Evolutionary conservation across 108 stramenopile species (phyloP).

Genomic region (Nitzschia inconspicua): DNA sequence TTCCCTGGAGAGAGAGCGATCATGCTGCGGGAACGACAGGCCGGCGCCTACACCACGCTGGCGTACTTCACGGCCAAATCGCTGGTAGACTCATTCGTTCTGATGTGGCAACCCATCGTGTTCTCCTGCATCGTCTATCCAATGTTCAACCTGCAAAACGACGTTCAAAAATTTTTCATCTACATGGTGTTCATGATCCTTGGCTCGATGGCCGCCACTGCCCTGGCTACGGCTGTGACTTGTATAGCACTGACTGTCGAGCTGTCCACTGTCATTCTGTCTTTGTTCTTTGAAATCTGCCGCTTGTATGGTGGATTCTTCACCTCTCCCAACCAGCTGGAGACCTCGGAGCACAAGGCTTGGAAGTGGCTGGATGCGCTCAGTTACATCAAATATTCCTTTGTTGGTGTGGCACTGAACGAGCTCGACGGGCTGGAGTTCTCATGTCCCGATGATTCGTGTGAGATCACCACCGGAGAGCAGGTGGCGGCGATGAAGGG

Average conservation of each 20-base stretch:
- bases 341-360: background rate
- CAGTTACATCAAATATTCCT: constrained; percentile 17
- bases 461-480: constrained; percentile 7
- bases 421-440: constrained; percentile 8
- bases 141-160: constrained; percentile 3
- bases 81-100: constrained; percentile 7
- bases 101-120: constrained; percentile 9
- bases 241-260: constrained; percentile 8
- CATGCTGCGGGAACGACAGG: constrained; percentile 8
- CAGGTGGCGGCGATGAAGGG: constrained; percentile 7
- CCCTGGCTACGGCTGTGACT: constrained; percentile 9
- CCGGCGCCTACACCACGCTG: constrained; percentile 9
- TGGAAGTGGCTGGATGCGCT: constrained; percentile 15
- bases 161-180: constrained; percentile 3
- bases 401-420: constrained; percentile 17
- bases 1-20: constrained; percentile 11
- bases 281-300: constrained; percentile 19
- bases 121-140: constrained; percentile 12
- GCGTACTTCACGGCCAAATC: constrained; percentile 11
- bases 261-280: constrained; percentile 14
- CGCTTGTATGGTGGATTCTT: constrained; percentile 17
- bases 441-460: background rate
- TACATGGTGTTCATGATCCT: constrained; percentile 12
- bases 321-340: constrained; percentile 12
- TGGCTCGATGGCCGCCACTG: constrained; percentile 10